These are phyloP conservation scores for Exophiala sideris DNA, from an alignment of 2,329 filamentous ascomycete genomes.

Conservation along the genomic window DNA sequence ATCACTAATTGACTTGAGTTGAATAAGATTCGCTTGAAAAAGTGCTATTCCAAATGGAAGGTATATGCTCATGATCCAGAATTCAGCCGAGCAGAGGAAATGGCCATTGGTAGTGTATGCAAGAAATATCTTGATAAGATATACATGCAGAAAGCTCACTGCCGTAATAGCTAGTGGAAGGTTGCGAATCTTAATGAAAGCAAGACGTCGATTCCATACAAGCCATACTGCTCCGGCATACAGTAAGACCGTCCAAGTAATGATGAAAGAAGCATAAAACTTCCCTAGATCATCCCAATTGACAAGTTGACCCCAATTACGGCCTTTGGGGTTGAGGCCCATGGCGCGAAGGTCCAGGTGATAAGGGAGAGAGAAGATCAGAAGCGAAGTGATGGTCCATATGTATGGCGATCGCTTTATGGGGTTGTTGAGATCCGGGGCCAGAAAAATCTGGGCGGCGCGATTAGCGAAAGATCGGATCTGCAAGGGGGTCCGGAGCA, in stretches of 20 bases:
- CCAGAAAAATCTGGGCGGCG: too few species aligned
- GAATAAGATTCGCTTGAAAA: slow-evolving; percentile 59
- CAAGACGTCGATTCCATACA: slow-evolving; percentile 19
- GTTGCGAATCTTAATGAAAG: slow-evolving; percentile 30
- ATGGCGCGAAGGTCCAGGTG: too few species aligned
- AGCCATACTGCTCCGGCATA: slow-evolving; percentile 4
- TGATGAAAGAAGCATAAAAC: background rate
- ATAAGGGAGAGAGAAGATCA: too few species aligned
- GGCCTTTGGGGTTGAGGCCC: too few species aligned
- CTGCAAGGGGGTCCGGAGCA: too few species aligned
- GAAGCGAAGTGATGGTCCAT: too few species aligned
- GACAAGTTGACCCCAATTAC: too few species aligned
- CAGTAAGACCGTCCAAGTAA: slow-evolving; percentile 14
- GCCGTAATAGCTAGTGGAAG: slow-evolving; percentile 26
- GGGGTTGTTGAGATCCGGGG: too few species aligned
- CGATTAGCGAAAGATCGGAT: too few species aligned
- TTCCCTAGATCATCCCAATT: too few species aligned
- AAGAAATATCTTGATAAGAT: slow-evolving; percentile 28
- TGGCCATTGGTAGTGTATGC: slow-evolving; percentile 29
- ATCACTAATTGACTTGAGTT: slow-evolving; percentile 41
- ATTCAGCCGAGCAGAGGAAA: slow-evolving; percentile 52
- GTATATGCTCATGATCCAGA: slow-evolving; percentile 62
- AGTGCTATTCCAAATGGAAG: slow-evolving; percentile 60
- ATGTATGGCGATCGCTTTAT: too few species aligned
- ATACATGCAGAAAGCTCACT: slow-evolving; percentile 31